Percentiles rank a stretch among this genome's conserved stretches.
Conservation (phyloP, 1,284 basidiomycete species). For the Tausonia pullulans region DNA sequence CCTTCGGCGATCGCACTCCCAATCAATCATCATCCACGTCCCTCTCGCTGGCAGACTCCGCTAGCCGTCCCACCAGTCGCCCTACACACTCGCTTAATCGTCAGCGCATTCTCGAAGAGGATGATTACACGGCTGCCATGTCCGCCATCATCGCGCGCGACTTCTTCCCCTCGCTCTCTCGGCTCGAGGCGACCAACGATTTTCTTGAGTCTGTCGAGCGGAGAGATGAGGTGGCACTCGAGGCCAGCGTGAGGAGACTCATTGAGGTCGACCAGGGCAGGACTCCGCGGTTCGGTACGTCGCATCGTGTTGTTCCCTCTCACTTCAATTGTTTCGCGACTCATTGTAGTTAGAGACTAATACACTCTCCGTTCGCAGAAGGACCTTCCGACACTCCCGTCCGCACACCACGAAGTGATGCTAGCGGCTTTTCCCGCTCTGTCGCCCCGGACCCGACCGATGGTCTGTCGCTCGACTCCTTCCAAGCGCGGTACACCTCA, state of each 20-base stretch:
- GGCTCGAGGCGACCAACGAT: slow-evolving; percentile 72
- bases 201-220: slow-evolving; percentile 66
- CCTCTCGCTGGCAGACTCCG: neutral
- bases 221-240: slow-evolving; percentile 40
- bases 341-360: slow-evolving; percentile 9
- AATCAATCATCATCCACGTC: neutral
- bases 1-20: neutral
- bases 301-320: neutral
- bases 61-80: neutral
- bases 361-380: neutral
- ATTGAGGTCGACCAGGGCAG: slow-evolving; percentile 11
- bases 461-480: slow-evolving; percentile 58
- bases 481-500: slow-evolving; percentile 82
- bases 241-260: slow-evolving; percentile 18
- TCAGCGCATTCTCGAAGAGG: slow-evolving; percentile 75
- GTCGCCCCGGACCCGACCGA: neutral
- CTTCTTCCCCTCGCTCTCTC: slow-evolving; percentile 87
- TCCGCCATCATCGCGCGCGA: slow-evolving; percentile 90
- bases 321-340: slow-evolving; percentile 36
- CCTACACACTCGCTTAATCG: slow-evolving; percentile 46
- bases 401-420: slow-evolving; percentile 17
- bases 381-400: slow-evolving; percentile 20
- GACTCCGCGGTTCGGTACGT: slow-evolving; percentile 3
- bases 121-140: slow-evolving; percentile 86
- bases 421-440: neutral